These are phyloP conservation scores for Mycena sanguinolenta DNA, from an alignment of 768 basidiomycete species.

Conservation along the genomic window DNA sequence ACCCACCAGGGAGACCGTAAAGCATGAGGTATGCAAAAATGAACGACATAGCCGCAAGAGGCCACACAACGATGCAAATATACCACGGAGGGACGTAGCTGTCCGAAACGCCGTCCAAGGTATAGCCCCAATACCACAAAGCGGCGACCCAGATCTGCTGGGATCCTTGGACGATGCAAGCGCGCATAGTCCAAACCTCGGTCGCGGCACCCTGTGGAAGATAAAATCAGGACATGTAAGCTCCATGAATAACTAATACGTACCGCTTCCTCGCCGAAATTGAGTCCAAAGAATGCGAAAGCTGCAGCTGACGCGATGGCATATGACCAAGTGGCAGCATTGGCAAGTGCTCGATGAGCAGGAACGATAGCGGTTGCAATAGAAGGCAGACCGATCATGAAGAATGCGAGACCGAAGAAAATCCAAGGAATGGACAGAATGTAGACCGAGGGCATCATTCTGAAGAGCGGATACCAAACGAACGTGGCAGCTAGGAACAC, in stretches of 20 bases:
- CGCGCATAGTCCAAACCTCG: conserved; percentile 92
- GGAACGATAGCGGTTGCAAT: conserved; percentile 68
- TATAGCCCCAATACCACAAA: conserved; percentile 96
- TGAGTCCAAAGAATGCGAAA: conserved; percentile 94
- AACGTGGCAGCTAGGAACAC: conserved; percentile 89
- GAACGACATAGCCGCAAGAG: conserved; percentile 80
- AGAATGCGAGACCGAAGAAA: conserved; percentile 92
- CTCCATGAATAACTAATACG: conserved; percentile 37
- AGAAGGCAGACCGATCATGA: conserved; percentile 91
- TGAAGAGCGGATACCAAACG: conserved; percentile 93
- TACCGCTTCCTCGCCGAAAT: conserved; percentile 97
- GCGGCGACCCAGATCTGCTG: conserved; percentile 97
- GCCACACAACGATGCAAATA: conserved; percentile 88
- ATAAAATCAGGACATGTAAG: conserved; percentile 11
- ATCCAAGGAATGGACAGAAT: conserved; percentile 91
- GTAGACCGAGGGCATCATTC: conserved; percentile 89
- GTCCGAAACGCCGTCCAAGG: conserved; percentile 69
- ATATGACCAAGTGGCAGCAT: conserved; percentile 90
- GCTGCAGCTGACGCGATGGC: conserved; percentile 93
- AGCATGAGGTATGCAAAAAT: conserved; percentile 87
- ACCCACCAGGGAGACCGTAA: conserved; percentile 85
- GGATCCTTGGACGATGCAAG: conserved; percentile 93
- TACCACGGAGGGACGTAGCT: conserved; percentile 82
- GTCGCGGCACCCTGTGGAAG: conserved; percentile 84
- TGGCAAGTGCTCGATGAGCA: conserved; percentile 77